Conservation (phyloP, 148 eudicot species). For the Heliosperma pusillum region DNA sequence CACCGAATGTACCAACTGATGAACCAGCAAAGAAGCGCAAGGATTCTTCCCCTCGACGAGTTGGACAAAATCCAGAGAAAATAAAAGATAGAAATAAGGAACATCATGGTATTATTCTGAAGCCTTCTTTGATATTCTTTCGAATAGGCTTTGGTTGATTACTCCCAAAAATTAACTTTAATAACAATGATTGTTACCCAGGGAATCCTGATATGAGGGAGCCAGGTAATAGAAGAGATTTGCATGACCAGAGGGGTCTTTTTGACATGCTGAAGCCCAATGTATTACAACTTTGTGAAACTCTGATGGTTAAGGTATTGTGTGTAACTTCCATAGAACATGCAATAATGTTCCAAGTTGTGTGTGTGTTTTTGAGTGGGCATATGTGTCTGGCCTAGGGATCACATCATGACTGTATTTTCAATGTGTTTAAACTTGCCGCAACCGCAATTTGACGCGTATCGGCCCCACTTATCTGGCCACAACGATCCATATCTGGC, state of each 20-base stretch:
- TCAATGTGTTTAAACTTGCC: background rate
- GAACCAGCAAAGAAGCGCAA: slow-evolving; percentile 42
- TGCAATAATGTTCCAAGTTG: background rate
- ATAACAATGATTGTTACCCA: background rate
- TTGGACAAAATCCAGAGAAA: slow-evolving; percentile 12
- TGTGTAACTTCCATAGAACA: slow-evolving; percentile 9
- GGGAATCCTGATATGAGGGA: slow-evolving; percentile 12
- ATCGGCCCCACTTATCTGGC: background rate
- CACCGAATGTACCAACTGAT: slow-evolving; percentile 29
- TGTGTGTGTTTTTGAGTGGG: background rate
- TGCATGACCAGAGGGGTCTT: slow-evolving; percentile 42
- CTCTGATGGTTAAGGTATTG: slow-evolving; percentile 49
- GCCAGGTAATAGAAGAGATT: slow-evolving; percentile 24
- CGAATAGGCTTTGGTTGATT: background rate
- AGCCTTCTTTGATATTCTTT: background rate
- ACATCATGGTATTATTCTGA: slow-evolving; percentile 22
- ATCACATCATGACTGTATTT: background rate
- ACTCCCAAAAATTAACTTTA: background rate
- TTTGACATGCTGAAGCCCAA: slow-evolving; percentile 39
- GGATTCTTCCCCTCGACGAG: slow-evolving; percentile 28
- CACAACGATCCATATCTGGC: background rate
- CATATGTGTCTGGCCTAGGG: background rate
- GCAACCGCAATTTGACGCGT: background rate
- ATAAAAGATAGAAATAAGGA: slow-evolving; percentile 17
- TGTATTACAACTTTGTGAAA: slow-evolving; percentile 42